These are phyloP conservation scores for Zymoseptoria crescenta DNA, from an alignment of 2,329 filamentous ascomycete genomes.

Conservation along the genomic window DNA sequence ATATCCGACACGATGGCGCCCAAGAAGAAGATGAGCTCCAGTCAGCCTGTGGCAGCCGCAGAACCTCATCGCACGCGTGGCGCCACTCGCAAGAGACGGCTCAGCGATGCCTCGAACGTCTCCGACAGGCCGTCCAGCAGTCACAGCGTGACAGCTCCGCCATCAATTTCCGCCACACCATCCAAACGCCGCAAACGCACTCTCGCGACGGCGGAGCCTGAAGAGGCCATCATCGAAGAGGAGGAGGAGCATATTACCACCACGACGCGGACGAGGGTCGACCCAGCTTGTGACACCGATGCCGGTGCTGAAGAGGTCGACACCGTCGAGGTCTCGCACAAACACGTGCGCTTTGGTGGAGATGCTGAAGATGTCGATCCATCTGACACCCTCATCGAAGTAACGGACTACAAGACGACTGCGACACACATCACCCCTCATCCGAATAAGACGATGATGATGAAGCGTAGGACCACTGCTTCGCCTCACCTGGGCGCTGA, in stretches of 20 bases:
- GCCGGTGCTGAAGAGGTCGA: slow-evolving; percentile 12
- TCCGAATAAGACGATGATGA: slow-evolving; percentile 21
- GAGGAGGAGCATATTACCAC: slow-evolving; percentile 17
- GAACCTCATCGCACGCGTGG: slow-evolving; percentile 13
- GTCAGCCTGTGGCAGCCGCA: slow-evolving; percentile 6
- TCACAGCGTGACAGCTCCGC: slow-evolving; percentile 8
- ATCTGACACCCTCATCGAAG: slow-evolving; percentile 1
- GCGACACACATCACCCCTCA: slow-evolving; percentile 29
- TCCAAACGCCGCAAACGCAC: slow-evolving; percentile 21
- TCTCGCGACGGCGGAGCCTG: slow-evolving; percentile 13
- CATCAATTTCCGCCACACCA: slow-evolving; percentile 11
- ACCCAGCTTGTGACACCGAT: slow-evolving; percentile 5
- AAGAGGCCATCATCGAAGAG: slow-evolving; percentile 23
- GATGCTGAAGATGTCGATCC: slow-evolving; percentile 10
- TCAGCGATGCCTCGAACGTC: slow-evolving; percentile 22
- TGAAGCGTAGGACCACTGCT: slow-evolving; percentile 27
- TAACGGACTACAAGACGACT: slow-evolving; percentile 15
- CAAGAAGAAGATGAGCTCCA: slow-evolving; percentile 15
- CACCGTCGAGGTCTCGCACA: slow-evolving; percentile 12
- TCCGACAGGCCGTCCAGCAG: slow-evolving; percentile 19
- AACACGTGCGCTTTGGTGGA: slow-evolving; percentile 27
- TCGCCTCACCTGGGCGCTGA: slow-evolving; percentile 17
- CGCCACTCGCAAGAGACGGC: slow-evolving; percentile 20
- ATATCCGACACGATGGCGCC: slow-evolving; percentile 17
- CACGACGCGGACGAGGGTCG: not conserved